Evolutionary conservation across 164 flowering plant species (phyloP).

Genomic region (Saururus chinensis): DNA sequence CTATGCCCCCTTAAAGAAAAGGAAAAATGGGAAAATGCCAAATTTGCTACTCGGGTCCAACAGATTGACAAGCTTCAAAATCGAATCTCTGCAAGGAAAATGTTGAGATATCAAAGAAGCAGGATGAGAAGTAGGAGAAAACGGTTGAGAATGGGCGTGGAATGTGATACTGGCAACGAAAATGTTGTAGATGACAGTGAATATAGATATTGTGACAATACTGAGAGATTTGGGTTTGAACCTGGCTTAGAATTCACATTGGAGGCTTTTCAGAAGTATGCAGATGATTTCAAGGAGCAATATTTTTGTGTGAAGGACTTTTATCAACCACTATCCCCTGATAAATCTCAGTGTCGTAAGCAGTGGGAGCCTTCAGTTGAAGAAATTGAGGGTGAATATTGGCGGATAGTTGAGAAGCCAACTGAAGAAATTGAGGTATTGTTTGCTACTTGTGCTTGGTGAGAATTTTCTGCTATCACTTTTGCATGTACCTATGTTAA

Average conservation of each 20-base stretch:
- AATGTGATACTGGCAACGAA: slow-evolving; percentile 21
- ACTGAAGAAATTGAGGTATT: slow-evolving; percentile 75
- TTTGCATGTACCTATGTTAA: neutral
- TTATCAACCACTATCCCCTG: neutral
- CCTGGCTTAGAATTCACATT: slow-evolving; percentile 83
- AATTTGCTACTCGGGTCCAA: slow-evolving; percentile 70
- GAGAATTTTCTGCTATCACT: neutral
- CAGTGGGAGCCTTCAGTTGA: slow-evolving; percentile 49
- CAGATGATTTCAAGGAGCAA: slow-evolving; percentile 67
- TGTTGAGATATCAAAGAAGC: slow-evolving; percentile 14
- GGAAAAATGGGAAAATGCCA: slow-evolving; percentile 46
- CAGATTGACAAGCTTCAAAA: slow-evolving; percentile 77
- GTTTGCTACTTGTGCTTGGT: neutral
- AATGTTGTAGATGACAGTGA: slow-evolving; percentile 14
- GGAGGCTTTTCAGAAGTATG: slow-evolving; percentile 67
- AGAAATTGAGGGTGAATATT: slow-evolving; percentile 72
- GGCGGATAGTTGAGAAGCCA: slow-evolving; percentile 66
- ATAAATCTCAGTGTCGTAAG: too few species aligned
- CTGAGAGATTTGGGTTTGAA: slow-evolving; percentile 65
- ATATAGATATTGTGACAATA: slow-evolving; percentile 16
- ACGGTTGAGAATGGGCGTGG: slow-evolving; percentile 35
- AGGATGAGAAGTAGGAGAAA: slow-evolving; percentile 48
- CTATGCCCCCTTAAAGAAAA: slow-evolving; percentile 71
- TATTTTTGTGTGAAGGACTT: slow-evolving; percentile 39
- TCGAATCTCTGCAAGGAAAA: slow-evolving; percentile 42